These are phyloP conservation scores for Coemansia sp. DNA, from an alignment of 192 early-diverging fungal genomes.

Conservation along the genomic window DNA sequence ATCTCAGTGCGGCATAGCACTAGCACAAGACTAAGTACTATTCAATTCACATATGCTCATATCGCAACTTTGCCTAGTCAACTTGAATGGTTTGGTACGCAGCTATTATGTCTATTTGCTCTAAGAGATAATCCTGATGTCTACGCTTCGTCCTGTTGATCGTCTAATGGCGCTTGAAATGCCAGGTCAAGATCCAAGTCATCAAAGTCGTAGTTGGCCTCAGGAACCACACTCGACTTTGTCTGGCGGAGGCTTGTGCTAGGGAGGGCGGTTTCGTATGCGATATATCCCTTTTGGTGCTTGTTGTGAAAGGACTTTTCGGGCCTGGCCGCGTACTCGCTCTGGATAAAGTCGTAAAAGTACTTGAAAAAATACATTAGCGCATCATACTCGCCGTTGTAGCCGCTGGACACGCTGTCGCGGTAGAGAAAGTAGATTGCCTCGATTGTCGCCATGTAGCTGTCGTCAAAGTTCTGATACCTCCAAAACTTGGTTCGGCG, in stretches of 20 bases:
- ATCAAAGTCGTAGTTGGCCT: conserved; percentile 46
- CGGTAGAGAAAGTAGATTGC: conserved; percentile 93
- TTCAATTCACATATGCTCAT: not conserved
- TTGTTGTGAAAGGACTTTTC: conserved; percentile 60
- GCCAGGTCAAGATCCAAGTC: conserved; percentile 28
- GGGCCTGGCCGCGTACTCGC: conserved; percentile 67
- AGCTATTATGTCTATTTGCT: not conserved
- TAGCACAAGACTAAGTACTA: not conserved
- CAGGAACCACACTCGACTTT: conserved; percentile 22
- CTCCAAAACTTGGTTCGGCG: conserved; percentile 90
- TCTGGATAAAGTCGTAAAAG: conserved; percentile 88
- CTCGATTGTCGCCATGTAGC: conserved; percentile 90
- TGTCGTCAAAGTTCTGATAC: conserved; percentile 75
- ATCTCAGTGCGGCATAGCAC: not conserved
- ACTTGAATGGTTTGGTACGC: not conserved
- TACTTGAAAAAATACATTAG: conserved; percentile 91
- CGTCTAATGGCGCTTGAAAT: conserved; percentile 11
- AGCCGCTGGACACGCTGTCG: conserved; percentile 68
- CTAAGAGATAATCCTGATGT: not conserved
- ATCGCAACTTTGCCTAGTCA: not conserved
- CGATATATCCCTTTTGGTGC: conserved; percentile 64
- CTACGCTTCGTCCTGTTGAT: not conserved
- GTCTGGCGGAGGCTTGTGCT: conserved; percentile 14
- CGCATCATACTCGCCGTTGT: conserved; percentile 83
- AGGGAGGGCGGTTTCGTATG: conserved; percentile 47